Conservation (phyloP, 176 grass and related monocot species). For the Cenchrus americanus region DNA sequence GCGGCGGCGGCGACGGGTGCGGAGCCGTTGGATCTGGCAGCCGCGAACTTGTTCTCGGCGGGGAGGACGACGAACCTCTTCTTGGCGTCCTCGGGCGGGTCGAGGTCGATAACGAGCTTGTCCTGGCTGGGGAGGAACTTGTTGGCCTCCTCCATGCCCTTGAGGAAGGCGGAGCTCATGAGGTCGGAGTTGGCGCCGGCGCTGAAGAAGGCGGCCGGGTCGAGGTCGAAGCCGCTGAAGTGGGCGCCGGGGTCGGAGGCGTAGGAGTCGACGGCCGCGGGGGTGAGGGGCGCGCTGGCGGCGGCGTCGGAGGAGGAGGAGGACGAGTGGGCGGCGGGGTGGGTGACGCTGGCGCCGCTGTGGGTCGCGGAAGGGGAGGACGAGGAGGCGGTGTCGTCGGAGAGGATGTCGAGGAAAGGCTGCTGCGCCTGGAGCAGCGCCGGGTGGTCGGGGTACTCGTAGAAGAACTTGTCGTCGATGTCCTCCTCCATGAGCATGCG, state of each 20-base stretch:
- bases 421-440: slow-evolving; percentile 62
- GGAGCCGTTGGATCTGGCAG: slow-evolving; percentile 24
- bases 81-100: slow-evolving; percentile 22
- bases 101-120: slow-evolving; percentile 52
- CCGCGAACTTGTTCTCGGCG: slow-evolving; percentile 26
- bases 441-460: slow-evolving; percentile 60
- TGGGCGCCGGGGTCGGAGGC: not conserved
- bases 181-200: slow-evolving; percentile 52
- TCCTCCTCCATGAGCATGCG: slow-evolving; percentile 79
- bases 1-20: not conserved
- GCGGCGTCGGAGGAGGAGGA: not conserved
- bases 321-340: not conserved
- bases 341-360: not conserved
- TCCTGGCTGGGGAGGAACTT: slow-evolving; percentile 66
- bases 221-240: slow-evolving; percentile 32
- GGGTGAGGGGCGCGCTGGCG: not conserved
- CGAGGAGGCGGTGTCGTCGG: slow-evolving; percentile 17
- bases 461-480: slow-evolving; percentile 69
- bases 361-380: not conserved
- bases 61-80: slow-evolving; percentile 45
- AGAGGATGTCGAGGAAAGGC: slow-evolving; percentile 70
- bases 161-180: slow-evolving; percentile 61
- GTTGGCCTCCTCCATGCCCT: slow-evolving; percentile 78
- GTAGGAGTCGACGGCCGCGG: slow-evolving; percentile 41
- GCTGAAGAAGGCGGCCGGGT: slow-evolving; percentile 44